A percentile compares a stretch with the other conserved stretches of the same genome.
These are phyloP conservation scores for Acacia melanoxylon DNA, from an alignment of 306 rosid species.

Conservation along the genomic window DNA sequence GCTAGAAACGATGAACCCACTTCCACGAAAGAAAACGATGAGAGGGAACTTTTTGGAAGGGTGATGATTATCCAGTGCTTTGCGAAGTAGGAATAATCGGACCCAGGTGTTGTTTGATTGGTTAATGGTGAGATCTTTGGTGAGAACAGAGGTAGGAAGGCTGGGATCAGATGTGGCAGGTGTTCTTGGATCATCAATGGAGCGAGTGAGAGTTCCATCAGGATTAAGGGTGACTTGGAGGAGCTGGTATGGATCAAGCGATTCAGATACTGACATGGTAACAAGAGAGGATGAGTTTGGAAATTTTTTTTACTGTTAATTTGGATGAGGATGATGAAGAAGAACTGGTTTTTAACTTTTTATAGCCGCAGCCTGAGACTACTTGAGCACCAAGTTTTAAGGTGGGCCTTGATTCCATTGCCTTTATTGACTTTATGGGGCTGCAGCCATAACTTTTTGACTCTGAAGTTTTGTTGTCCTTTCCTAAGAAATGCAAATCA, in stretches of 20 bases:
- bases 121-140: constrained; percentile 49
- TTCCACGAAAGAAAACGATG: constrained; percentile 46
- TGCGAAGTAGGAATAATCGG: constrained; percentile 43
- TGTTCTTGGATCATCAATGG: neutral
- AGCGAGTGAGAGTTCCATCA: constrained; percentile 40
- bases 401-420: neutral
- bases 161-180: neutral
- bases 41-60: constrained; percentile 37
- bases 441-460: too few species aligned
- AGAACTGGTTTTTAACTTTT: too few species aligned
- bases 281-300: neutral
- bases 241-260: constrained; percentile 39
- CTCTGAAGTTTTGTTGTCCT: too few species aligned
- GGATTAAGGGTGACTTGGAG: constrained; percentile 26
- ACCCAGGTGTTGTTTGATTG: constrained; percentile 40
- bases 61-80: constrained; percentile 6
- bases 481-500: too few species aligned
- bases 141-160: constrained; percentile 22
- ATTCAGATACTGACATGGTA: neutral
- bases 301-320: neutral
- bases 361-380: neutral
- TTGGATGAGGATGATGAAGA: neutral
- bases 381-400: neutral
- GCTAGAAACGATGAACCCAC: constrained; percentile 38
- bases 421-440: too few species aligned